Percentiles rank a stretch among this genome's conserved stretches.
phyloP scores from a whole-genome alignment of 176 grass and related monocot genomes.

The Oryza meyeriana region DNA sequence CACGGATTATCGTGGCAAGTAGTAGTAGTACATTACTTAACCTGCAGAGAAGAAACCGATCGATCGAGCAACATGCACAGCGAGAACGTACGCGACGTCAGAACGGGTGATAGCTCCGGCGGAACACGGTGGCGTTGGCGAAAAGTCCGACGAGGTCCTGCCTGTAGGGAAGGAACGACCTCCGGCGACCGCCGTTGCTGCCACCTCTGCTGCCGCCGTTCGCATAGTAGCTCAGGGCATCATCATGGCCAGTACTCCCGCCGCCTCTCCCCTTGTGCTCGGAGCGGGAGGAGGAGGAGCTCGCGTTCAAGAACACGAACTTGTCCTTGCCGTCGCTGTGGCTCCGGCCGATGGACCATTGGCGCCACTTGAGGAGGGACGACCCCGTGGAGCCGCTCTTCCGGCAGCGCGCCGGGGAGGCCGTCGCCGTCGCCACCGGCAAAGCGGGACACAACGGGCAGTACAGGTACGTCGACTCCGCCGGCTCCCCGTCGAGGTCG shows the following conservation, averaged over 20 bases:
- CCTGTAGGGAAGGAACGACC: constrained; percentile 70
- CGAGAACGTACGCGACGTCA: neutral
- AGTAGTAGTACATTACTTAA: neutral
- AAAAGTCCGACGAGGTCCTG: constrained; percentile 58
- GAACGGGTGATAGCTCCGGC: constrained; percentile 49
- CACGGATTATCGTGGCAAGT: neutral
- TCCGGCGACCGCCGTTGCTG: neutral
- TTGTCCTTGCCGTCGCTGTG: constrained; percentile 97
- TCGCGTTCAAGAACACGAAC: constrained; percentile 69
- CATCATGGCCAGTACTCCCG: neutral
- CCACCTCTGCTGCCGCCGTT: neutral
- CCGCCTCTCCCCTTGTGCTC: neutral
- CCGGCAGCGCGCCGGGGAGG: constrained; percentile 42
- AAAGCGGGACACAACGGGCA: constrained; percentile 32
- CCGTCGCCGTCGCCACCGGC: neutral
- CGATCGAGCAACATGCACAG: neutral
- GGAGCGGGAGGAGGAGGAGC: neutral
- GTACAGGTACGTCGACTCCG: constrained; percentile 40
- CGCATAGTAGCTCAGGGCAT: constrained; percentile 34
- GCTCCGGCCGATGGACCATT: constrained; percentile 62
- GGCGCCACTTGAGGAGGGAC: constrained; percentile 61
- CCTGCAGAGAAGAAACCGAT: neutral
- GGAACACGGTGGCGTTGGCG: constrained; percentile 47
- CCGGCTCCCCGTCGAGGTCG: constrained; percentile 31
- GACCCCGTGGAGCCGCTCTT: constrained; percentile 91